Evolutionary conservation across 768 basidiomycete species (phyloP).

Genomic region (Mycena sanguinolenta): DNA sequence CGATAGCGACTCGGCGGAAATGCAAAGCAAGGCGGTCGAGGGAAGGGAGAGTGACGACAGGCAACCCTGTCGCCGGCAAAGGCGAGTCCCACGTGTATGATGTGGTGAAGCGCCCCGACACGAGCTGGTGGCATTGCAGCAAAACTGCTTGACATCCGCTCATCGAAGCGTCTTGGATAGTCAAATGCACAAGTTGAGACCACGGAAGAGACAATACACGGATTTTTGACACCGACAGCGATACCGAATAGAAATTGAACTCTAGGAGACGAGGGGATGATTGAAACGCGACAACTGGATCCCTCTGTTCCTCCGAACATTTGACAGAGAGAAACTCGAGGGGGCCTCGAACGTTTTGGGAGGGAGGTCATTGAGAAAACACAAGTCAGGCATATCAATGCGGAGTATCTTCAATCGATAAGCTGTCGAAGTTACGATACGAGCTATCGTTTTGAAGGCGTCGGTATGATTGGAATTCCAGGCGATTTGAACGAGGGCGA

Average conservation of each 20-base stretch:
- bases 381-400: too few relatives aligned
- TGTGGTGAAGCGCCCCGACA: neutral
- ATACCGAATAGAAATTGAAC: neutral
- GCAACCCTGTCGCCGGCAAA: neutral
- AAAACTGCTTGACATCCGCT: neutral
- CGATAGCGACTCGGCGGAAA: neutral
- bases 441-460: neutral
- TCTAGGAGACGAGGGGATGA: constrained; percentile 6
- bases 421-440: too few relatives aligned
- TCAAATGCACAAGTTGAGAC: constrained; percentile 10
- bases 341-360: constrained; percentile 1
- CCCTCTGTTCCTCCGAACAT: neutral
- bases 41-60: constrained; percentile 8
- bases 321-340: constrained; percentile 5
- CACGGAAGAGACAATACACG: constrained; percentile 6
- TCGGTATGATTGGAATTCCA: neutral
- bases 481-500: neutral
- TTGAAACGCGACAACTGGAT: constrained; percentile 1
- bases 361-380: too few relatives aligned
- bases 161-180: neutral
- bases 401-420: neutral
- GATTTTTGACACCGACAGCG: neutral
- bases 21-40: neutral
- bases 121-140: constrained; percentile 13
- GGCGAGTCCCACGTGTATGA: neutral